Evolutionary conservation across 2,329 filamentous ascomycete genomes (phyloP), one percentile per base, ranked within the genome.

Genomic region (Ramularia collo-cygni): DNA sequence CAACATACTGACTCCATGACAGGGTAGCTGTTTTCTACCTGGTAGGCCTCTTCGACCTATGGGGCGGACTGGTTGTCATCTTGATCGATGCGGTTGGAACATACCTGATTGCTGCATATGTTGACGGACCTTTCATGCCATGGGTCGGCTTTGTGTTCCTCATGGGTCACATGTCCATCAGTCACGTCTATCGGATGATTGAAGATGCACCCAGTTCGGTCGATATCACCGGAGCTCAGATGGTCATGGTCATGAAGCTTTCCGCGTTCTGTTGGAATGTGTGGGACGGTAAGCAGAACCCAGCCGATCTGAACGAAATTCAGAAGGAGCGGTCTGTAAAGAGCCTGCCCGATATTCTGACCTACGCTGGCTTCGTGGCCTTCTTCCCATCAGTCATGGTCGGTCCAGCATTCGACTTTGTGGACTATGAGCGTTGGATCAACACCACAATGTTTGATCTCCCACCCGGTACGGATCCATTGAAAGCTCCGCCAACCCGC

Each of bases 161-260:
- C 42, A 96, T 98, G 90, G 82, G 81, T 40, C 90, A 98, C 66
- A 85, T 96, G 83, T 90, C 89, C 32, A 63, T 90, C 55, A 94
- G 79, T 61, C 92, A 98, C 63, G 82, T 98, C 47, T 70, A 77
- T 42, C 84, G 93, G 28, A 87, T 94, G 63, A 76, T 80, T 28
- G 68, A 75, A 28, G 72, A 83, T 52, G 73, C 78, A 46, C 77
- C 85, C 0, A 72, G 76, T 28, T 65, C 68, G 2, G 72, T 95
- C 43, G 92, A 98, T 61, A 89, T 98, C 52, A 95, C 90, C 0
- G 89, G 75, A 45, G 88, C 90, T 1, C 92, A 98, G 64, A 98
- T 98, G 92, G 92, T 98, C 24, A 68, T 96, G 53, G 82, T 96
- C 48, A 98, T 98, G 87, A 98, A 98, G 60, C 77, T 98, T 26